A percentile compares a stretch with the other conserved stretches of the same genome.
Evolutionary conservation across 805 yeast genomes (phyloP).

Genomic region (Saccharomycopsis lassenensis): DNA sequence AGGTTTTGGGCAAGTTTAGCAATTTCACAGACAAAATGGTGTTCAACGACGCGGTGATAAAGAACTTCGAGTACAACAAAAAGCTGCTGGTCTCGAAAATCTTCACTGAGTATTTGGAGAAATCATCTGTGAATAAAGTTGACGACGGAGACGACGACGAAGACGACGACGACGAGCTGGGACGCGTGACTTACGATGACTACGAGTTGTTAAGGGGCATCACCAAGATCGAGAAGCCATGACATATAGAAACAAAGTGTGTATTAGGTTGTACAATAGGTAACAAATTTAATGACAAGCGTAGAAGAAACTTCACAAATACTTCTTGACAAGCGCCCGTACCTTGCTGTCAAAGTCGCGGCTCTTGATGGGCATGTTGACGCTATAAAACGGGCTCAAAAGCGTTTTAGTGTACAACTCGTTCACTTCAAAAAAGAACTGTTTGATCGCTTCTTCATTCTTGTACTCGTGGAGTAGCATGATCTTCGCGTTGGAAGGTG

Average conservation of each 20-base stretch:
- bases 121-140: not conserved
- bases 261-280: constrained; percentile 1
- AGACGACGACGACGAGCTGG: constrained; percentile 20
- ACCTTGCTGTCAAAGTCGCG: constrained; percentile 69
- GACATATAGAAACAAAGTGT: not conserved
- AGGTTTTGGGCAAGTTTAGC: constrained; percentile 6
- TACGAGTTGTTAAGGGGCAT: constrained; percentile 28
- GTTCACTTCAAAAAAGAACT: constrained; percentile 75
- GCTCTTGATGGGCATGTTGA: constrained; percentile 63
- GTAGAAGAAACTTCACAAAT: constrained; percentile 33
- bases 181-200: too few relatives aligned
- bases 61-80: constrained; percentile 17
- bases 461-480: constrained; percentile 54
- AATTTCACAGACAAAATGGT: constrained; percentile 11
- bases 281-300: too few relatives aligned
- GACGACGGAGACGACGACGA: constrained; percentile 15
- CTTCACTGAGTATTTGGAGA: constrained; percentile 17
- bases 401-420: constrained; percentile 80
- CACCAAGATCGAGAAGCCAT: constrained; percentile 20
- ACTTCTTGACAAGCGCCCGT: constrained; percentile 61
- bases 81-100: constrained; percentile 19
- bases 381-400: constrained; percentile 76
- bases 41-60: constrained; percentile 15
- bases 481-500: constrained; percentile 80
- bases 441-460: constrained; percentile 57